Conservation (phyloP, 148 eudicot genomes). For the Amaranthus cruentus region DNA sequence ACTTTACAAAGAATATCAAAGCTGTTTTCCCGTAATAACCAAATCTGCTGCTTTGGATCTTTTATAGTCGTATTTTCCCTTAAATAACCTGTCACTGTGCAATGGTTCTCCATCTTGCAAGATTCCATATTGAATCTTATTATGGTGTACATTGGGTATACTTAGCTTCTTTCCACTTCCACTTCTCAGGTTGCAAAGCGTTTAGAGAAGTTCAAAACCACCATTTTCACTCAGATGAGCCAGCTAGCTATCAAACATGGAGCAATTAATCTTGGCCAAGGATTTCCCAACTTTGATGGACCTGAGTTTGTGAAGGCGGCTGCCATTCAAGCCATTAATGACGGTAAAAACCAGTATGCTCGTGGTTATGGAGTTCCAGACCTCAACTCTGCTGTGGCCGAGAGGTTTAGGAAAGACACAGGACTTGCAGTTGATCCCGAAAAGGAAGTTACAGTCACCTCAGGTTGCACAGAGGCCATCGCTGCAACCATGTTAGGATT, state of each 20-base stretch:
- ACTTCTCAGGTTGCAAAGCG: slow-evolving; percentile 76
- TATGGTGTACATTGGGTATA: neutral
- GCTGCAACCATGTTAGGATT: slow-evolving; percentile 92
- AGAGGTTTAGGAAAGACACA: slow-evolving; percentile 75
- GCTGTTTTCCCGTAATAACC: neutral
- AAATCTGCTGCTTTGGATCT: neutral
- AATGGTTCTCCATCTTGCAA: neutral
- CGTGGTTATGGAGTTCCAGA: slow-evolving; percentile 95
- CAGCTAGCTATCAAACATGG: slow-evolving; percentile 90
- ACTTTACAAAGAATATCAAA: neutral
- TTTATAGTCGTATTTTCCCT: neutral
- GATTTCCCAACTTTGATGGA: slow-evolving; percentile 98
- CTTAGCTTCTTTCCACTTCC: neutral
- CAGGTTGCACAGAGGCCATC: slow-evolving; percentile 99
- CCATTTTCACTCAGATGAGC: slow-evolving; percentile 98
- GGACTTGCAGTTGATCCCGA: slow-evolving; percentile 84
- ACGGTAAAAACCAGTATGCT: slow-evolving; percentile 92
- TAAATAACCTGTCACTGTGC: neutral
- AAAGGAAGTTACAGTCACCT: slow-evolving; percentile 92
- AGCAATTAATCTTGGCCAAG: slow-evolving; percentile 96
- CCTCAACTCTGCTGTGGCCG: slow-evolving; percentile 77
- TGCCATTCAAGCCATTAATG: slow-evolving; percentile 80
- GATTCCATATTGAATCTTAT: neutral
- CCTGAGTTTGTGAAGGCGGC: slow-evolving; percentile 97
- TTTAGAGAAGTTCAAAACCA: slow-evolving; percentile 91